A percentile compares a stretch with the other conserved stretches of the same genome.
Conservation (phyloP, 306 rosid species). For the Dryas alaskensis region DNA sequence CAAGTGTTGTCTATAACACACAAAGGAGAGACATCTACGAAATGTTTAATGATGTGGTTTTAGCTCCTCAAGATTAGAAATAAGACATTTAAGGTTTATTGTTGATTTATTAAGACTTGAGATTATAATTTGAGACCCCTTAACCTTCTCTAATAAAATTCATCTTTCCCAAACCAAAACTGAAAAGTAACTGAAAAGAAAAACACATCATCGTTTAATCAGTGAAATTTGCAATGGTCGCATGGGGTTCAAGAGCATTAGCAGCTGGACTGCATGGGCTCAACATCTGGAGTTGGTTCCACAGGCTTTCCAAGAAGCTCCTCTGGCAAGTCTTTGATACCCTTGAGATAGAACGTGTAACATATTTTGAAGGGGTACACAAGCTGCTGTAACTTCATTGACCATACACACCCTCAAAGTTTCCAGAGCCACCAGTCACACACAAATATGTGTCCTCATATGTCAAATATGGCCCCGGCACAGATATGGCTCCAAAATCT, state of each 20-base stretch:
- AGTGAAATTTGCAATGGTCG: neutral
- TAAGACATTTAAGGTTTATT: neutral
- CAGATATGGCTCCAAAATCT: slow-evolving; percentile 22
- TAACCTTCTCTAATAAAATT: too few species aligned
- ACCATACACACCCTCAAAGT: slow-evolving; percentile 13
- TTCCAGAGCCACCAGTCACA: too few species aligned
- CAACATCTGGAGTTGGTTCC: slow-evolving; percentile 18
- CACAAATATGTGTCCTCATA: slow-evolving; percentile 21
- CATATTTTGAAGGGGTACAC: slow-evolving; percentile 26
- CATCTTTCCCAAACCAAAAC: too few species aligned
- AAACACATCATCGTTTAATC: neutral
- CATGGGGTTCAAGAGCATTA: neutral
- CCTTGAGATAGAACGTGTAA: slow-evolving; percentile 27
- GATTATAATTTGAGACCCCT: neutral
- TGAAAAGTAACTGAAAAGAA: too few species aligned
- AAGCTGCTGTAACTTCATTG: slow-evolving; percentile 25
- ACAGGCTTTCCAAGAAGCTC: slow-evolving; percentile 16
- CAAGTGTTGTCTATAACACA: neutral
- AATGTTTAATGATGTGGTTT: neutral
- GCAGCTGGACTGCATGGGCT: neutral
- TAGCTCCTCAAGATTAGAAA: neutral
- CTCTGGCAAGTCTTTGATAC: slow-evolving; percentile 14
- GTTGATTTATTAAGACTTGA: neutral
- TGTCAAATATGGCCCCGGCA: slow-evolving; percentile 23
- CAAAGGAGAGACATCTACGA: neutral